Conservation (phyloP, 148 eudicot species). For the Agrostemma githago region DNA sequence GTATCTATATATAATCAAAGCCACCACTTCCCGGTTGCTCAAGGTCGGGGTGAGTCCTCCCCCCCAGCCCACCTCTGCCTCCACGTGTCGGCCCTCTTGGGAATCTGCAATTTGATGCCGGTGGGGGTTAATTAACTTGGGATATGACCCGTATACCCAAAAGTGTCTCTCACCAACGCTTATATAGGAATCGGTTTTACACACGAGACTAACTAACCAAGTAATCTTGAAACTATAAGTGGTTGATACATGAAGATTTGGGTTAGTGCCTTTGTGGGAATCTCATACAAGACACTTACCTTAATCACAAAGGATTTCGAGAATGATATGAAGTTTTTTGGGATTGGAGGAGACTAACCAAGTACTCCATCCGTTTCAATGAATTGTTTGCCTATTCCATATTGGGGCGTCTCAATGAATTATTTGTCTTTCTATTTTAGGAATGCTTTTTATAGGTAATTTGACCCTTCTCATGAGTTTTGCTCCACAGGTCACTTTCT, state of each 20-base stretch:
- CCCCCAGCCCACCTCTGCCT: conserved; percentile 24
- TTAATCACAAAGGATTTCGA: too few relatives aligned
- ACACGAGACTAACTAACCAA: background rate
- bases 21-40: conserved; percentile 62
- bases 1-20: conserved; percentile 48
- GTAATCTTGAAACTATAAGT: too few relatives aligned
- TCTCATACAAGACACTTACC: background rate
- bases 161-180: background rate
- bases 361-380: too few relatives aligned
- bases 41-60: conserved; percentile 74
- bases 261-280: background rate
- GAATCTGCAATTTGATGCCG: conserved; percentile 28
- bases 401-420: too few relatives aligned
- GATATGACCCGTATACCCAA: background rate
- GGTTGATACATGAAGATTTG: background rate
- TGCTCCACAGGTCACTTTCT: too few relatives aligned
- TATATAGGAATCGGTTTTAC: background rate
- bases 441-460: too few relatives aligned
- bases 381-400: too few relatives aligned
- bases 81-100: conserved; percentile 41
- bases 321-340: too few relatives aligned
- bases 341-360: too few relatives aligned
- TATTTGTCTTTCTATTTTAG: too few relatives aligned
- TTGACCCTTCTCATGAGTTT: too few relatives aligned
- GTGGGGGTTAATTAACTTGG: background rate